Evolutionary conservation across 139 green algal genomes (phyloP), one percentile per base, ranked within the genome.

Genomic region (Desmodesmus armatus): DNA sequence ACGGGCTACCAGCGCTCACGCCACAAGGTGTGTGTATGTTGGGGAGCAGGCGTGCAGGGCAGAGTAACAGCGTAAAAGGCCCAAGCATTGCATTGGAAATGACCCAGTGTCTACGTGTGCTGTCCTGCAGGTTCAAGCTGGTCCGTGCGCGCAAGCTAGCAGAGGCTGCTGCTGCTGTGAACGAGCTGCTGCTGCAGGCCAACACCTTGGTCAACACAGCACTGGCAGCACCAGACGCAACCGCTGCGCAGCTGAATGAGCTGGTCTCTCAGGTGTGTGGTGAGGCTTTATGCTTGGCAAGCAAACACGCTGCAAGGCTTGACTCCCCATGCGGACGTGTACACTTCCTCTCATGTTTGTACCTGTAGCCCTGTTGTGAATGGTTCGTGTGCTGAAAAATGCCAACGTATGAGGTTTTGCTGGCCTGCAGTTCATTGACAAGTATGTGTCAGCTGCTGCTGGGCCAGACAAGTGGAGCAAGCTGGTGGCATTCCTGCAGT

Each of bases 61-160:
- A n/a, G n/a, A n/a, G n/a, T n/a, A n/a, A n/a, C n/a, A n/a, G n/a
- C n/a, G n/a, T n/a, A n/a, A n/a, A n/a, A n/a, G n/a, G n/a, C n/a
- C n/a, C n/a, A n/a, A n/a, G n/a, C n/a, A n/a, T n/a, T n/a, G n/a
- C n/a, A n/a, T n/a, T n/a, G n/a, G n/a, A n/a, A n/a, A n/a, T n/a
- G n/a, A n/a, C n/a, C n/a, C n/a, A n/a, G n/a, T n/a, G n/a, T n/a
- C 35, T 70, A 7, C 43, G 27, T 37, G 23, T 31, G 15, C 17
- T 44, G 17, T n/a, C n/a, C n/a, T 37, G 39, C 9, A 80, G 87
- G 3, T 92, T 86, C 33, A 67, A 88, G 71, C 71, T 89, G 33
- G 21, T 90, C 25, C 80, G 80, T 35, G 89, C 53, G 0, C 78
- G 75, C 51, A 73, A 67, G 51, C 51, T 90, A 6, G 76, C 76